Base-by-base conservation (phyloP, 371 early-diverging fungal genomes). In the Coemansia sp. region DNA sequence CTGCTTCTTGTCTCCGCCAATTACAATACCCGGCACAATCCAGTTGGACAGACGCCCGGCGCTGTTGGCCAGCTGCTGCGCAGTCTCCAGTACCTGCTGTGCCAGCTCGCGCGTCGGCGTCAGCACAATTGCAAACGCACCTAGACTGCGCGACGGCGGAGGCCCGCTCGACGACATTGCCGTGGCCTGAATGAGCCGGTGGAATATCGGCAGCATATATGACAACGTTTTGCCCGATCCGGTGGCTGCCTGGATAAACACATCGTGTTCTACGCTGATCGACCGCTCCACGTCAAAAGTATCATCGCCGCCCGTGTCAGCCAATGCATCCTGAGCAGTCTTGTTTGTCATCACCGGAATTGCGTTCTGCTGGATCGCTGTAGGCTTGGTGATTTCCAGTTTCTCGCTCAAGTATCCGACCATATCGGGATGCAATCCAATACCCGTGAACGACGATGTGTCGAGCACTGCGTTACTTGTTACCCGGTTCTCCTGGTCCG, bases 181-280 rank as follows among this genome's bases (percentile, higher is more conserved):
- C 7, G 69, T 63, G 32, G 81, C 81, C 48, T 58, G 54, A 7
- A 82, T 58, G 8, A 82, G 56, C 81, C 87, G 52, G 79, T 98
- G 96, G 54, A 99, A 77, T 24, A 98, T 89, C 3, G 99, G 99
- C 32, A 99, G 78, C 19, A 99, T 83, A 78, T 95, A 99, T 1
- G 99, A 88, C 28, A 98, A 83, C 0, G 99, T 99, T 79, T 99
- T 99, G 39, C 99, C 99, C 8, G 96, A 95, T 40, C 99, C 99
- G 6, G 99, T 99, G 66, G 94, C 90, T 1, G 99, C 94, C 73
- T 97, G 94, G 32, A 97, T 88, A 28, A 98, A 88, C 12, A 92
- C 87, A 83, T 98, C 97, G 75, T 94, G 94, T 40, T 96, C 96
- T 23, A 89, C 82, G 17, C 53, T 15, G 3, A 61, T 64, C 28